Evolutionary conservation across 2,329 filamentous ascomycete genomes (phyloP), one percentile per base, ranked within the genome.

Genomic region (Neonectria neomacrospora): DNA sequence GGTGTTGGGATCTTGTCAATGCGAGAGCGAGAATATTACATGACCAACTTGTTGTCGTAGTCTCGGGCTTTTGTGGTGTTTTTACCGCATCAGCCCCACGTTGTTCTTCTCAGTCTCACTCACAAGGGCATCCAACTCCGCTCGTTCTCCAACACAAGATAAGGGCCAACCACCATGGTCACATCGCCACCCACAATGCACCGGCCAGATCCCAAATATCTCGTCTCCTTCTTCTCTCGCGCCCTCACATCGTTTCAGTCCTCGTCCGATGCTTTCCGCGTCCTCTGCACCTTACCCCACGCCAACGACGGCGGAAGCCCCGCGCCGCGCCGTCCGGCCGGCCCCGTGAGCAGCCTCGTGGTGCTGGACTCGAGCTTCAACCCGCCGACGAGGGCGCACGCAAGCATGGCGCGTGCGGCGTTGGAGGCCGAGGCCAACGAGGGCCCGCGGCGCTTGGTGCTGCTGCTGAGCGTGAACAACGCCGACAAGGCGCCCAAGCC

Each of bases 341-440:
- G 28, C 63, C 65, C 63, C 47, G 18, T 69, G 48, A 66, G 48
- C 18, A 68, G 65, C 39, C 79, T 91, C 61, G 78, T 90, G 56
- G 79, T 91, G 58, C 82, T 91, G 50, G 89, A 91, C 76, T 89
- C 88, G 54, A 90, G 87, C 63, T 91, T 90, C 80, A 91, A 91
- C 73, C 89, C 89, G 26, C 89, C 89, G 1, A 90, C 89, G 0
- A 77, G 80, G 8, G 89, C 88, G 2, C 89, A 91, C 73, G 78
- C 83, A 45, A 79, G 78, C 60, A 89, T 91, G 81, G 85, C 83
- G 0, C 74, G 79, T 0, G 83, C 84, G 2, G 86, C 86, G 1
- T 57, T 85, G 28, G 56, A 50, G 0, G 67, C 74, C 63, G 55
- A 20, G 11, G 56, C 20, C 34, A 32, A 3, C 50, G 39, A 3